Evolutionary conservation across 31 red algal genomes (phyloP).

Genomic region (Endocladia muricata): DNA sequence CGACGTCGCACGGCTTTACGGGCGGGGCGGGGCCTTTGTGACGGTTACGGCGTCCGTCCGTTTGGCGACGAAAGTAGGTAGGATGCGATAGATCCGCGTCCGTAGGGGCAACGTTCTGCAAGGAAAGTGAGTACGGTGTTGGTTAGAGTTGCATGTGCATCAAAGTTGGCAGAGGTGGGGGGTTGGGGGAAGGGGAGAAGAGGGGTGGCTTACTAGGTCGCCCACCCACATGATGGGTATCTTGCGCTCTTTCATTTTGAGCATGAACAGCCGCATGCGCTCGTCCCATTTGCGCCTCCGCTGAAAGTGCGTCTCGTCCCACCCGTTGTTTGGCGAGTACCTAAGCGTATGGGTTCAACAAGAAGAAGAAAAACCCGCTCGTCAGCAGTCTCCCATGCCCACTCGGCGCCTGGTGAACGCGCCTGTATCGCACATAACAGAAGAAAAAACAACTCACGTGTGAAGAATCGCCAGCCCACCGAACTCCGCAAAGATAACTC

Average conservation of each 20-base stretch:
- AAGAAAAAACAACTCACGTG: slow-evolving; percentile 31
- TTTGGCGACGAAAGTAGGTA: slow-evolving; percentile 24
- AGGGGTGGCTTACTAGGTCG: slow-evolving; percentile 42
- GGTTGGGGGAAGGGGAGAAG: background rate
- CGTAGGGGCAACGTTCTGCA: slow-evolving; percentile 62
- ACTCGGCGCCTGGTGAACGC: too few relatives aligned
- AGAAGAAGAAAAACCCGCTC: too few relatives aligned
- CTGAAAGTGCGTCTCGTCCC: slow-evolving; percentile 32
- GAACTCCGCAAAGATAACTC: slow-evolving; percentile 63
- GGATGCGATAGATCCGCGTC: slow-evolving; percentile 60
- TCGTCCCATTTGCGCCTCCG: slow-evolving; percentile 50
- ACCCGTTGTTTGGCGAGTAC: slow-evolving; percentile 69
- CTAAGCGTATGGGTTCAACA: too few relatives aligned
- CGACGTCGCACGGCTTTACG: slow-evolving; percentile 12
- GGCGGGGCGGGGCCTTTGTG: background rate
- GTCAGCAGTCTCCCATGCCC: too few relatives aligned
- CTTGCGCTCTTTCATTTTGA: slow-evolving; percentile 17
- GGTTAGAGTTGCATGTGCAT: background rate
- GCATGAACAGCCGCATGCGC: slow-evolving; percentile 33
- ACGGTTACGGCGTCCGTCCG: background rate
- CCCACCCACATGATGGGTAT: slow-evolving; percentile 55
- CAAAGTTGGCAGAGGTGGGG: background rate
- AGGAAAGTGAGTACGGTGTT: too few relatives aligned
- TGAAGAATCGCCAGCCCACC: slow-evolving; percentile 41
- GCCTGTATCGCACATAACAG: background rate